A percentile compares a stretch with the other conserved stretches of the same genome.
These are phyloP conservation scores for Leavenworthia alabamica DNA, from an alignment of 345 rosid species.

Conservation along the genomic window DNA sequence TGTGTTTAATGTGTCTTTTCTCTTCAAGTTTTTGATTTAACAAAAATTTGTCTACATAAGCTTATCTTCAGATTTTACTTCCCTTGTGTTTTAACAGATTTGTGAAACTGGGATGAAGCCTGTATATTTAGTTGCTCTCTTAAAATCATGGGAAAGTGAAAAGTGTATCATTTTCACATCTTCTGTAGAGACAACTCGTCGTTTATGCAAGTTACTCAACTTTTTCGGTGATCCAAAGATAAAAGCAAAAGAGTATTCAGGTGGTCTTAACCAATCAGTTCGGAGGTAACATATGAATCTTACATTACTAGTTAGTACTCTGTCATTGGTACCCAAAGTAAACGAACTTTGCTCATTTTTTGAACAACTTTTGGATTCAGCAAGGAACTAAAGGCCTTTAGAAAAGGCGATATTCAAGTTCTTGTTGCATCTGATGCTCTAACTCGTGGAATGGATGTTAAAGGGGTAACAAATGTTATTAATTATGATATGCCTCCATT, in stretches of 20 bases:
- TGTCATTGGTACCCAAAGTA: neutral
- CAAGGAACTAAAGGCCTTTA: constrained; percentile 73
- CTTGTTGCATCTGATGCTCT: constrained; percentile 93
- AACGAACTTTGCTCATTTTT: neutral
- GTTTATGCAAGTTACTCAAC: constrained; percentile 69
- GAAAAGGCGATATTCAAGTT: constrained; percentile 74
- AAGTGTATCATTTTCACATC: constrained; percentile 84
- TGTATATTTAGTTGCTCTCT: constrained; percentile 64
- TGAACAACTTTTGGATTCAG: constrained; percentile 37
- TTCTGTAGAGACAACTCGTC: constrained; percentile 82
- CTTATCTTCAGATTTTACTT: neutral
- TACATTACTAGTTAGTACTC: neutral
- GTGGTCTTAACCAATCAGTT: constrained; percentile 66
- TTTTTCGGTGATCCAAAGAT: constrained; percentile 62
- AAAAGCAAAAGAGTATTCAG: constrained; percentile 82
- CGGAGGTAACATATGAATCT: constrained; percentile 52
- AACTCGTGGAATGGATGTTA: constrained; percentile 97
- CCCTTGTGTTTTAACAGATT: constrained; percentile 38
- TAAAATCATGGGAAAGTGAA: constrained; percentile 64
- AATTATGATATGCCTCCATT: constrained; percentile 82
- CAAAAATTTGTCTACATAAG: neutral
- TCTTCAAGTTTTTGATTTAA: neutral
- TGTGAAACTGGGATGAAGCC: constrained; percentile 79
- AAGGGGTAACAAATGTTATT: constrained; percentile 78
- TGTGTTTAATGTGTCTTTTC: constrained; percentile 10